A percentile compares a stretch with the other conserved stretches of the same genome.
These are phyloP conservation scores for Murraya paniculata DNA, from an alignment of 345 rosid species.

Conservation along the genomic window DNA sequence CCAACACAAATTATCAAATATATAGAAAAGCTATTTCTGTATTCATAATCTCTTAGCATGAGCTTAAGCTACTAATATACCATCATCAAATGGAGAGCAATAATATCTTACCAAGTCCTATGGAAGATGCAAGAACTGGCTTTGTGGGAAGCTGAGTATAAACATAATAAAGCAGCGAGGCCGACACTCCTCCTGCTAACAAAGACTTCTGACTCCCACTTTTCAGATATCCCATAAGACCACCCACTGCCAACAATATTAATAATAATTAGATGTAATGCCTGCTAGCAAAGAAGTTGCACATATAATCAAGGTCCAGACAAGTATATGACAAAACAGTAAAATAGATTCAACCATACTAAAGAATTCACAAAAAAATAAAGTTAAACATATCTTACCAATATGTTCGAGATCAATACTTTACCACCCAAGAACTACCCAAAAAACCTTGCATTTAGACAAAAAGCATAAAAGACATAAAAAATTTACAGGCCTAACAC, in stretches of 20 bases:
- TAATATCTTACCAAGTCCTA: slow-evolving; percentile 70
- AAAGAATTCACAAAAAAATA: neutral
- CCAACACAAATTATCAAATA: neutral
- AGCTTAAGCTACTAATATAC: neutral
- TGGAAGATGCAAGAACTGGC: slow-evolving; percentile 70
- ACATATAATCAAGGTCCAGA: neutral
- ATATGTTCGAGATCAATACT: neutral
- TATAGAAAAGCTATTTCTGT: neutral
- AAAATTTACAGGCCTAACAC: neutral
- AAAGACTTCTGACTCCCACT: slow-evolving; percentile 87
- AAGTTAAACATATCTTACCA: neutral
- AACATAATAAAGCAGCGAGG: slow-evolving; percentile 64
- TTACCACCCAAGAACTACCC: neutral
- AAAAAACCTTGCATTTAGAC: neutral
- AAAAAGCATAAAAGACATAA: neutral
- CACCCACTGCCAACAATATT: slow-evolving; percentile 56
- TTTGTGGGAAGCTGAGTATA: slow-evolving; percentile 64
- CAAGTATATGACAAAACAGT: neutral
- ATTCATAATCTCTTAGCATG: neutral
- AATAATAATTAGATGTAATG: neutral
- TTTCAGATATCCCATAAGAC: slow-evolving; percentile 78
- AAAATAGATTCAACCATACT: neutral
- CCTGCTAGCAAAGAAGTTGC: neutral
- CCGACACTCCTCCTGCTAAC: slow-evolving; percentile 74
- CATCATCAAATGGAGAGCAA: neutral